These are phyloP conservation scores for Capsicum pubescens DNA, from an alignment of 257 asterid genomes.

Conservation along the genomic window DNA sequence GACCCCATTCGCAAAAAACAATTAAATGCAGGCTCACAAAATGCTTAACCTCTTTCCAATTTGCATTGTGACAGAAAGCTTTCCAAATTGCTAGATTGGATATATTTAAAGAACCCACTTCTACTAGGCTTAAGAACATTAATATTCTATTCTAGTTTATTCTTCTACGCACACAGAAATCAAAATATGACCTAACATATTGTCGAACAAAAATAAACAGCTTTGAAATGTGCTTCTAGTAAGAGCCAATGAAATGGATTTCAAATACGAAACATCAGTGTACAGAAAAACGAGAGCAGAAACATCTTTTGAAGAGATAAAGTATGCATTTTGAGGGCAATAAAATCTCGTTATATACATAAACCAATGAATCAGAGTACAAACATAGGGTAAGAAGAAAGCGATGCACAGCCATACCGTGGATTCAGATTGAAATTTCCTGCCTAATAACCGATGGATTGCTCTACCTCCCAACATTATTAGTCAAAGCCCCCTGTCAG, in stretches of 20 bases:
- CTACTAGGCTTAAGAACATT: neutral
- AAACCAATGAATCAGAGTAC: neutral
- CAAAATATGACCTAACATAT: neutral
- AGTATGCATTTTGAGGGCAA: neutral
- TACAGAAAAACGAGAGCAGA: slow-evolving; percentile 9
- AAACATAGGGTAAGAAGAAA: slow-evolving; percentile 1
- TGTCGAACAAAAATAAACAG: neutral
- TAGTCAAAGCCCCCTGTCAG: slow-evolving; percentile 43
- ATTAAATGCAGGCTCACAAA: neutral
- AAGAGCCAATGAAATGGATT: neutral
- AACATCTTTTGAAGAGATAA: neutral
- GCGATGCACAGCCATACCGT: slow-evolving; percentile 37
- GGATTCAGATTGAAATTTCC: slow-evolving; percentile 51
- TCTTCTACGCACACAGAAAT: neutral
- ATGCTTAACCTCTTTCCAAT: neutral
- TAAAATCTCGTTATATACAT: neutral
- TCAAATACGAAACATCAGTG: neutral
- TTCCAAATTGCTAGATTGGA: neutral
- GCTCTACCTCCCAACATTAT: slow-evolving; percentile 62
- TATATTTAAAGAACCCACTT: neutral
- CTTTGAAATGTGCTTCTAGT: neutral
- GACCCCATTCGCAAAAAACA: neutral
- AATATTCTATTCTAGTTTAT: neutral
- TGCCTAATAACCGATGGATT: slow-evolving; percentile 51
- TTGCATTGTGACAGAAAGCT: neutral